Percentiles rank a stretch among this genome's conserved stretches.
Evolutionary conservation across 176 grass and related monocot species (phyloP).

Genomic region (Phyllostachys edulis): DNA sequence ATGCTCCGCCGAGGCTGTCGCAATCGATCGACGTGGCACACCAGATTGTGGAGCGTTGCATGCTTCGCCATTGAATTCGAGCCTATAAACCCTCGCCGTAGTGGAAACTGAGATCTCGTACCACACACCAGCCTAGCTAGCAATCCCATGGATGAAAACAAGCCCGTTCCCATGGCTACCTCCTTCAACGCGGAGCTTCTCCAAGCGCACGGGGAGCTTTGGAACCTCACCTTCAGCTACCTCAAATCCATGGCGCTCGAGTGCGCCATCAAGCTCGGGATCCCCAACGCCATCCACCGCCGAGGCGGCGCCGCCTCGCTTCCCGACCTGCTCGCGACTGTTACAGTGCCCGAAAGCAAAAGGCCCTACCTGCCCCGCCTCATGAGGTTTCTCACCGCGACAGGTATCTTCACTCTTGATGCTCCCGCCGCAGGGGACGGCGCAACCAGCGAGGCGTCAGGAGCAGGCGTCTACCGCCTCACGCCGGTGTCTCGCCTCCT

Average conservation of each 20-base stretch:
- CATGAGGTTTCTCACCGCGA: conserved; percentile 34
- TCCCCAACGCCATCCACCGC: conserved; percentile 36
- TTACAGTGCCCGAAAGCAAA: neutral
- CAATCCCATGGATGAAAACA: neutral
- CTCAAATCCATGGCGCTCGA: conserved; percentile 40
- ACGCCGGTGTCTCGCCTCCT: conserved; percentile 34
- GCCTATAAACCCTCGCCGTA: neutral
- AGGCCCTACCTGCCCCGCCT: conserved; percentile 36
- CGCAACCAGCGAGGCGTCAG: neutral
- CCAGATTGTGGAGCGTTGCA: neutral
- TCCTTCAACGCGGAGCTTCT: conserved; percentile 9
- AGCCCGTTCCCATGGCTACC: neutral
- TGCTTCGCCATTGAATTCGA: neutral
- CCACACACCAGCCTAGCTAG: neutral
- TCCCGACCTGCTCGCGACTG: neutral
- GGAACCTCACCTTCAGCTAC: conserved; percentile 19
- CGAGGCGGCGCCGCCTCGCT: conserved; percentile 26
- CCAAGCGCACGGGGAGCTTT: conserved; percentile 34
- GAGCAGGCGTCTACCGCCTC: conserved; percentile 20
- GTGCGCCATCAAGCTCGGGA: conserved; percentile 44
- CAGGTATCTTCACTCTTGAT: neutral
- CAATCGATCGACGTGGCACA: neutral
- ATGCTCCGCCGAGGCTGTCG: too few relatives aligned
- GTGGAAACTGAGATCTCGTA: neutral
- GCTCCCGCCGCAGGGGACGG: neutral